Base-by-base conservation (phyloP, 345 rosid genomes). In the Eucalyptus camaldulensis region DNA sequence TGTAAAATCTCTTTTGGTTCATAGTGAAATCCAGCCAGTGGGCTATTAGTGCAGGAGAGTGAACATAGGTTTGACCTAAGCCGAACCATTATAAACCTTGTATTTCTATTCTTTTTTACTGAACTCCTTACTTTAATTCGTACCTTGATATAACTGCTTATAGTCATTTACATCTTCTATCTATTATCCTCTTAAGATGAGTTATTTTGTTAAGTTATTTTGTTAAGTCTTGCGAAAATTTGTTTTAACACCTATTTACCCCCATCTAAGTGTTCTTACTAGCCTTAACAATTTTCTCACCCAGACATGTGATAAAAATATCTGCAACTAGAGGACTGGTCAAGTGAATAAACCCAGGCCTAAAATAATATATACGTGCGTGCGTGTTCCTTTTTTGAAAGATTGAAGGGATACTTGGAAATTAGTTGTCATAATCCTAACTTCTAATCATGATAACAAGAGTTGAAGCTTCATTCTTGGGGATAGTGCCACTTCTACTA, bases 21-120 rank as follows among this genome's bases (percentile, higher is more conserved):
- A 53, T 53, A 53, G 5, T 53, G 58, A 53, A 53, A 53, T 53
- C 25, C 0, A 53, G 2, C 5, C 0, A 53, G 10, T 53, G 1
- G 5, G 2, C 2, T 53, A 1, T 8, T 0, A 19, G 0, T 53
- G 1, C 4, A 5, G 25, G 2, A 53, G 10, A 53, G 10, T 53
- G 5, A 0, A 53, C 25, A 0, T 53, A 3, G 0, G 1, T 0
- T 53, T 53, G 2, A 53, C 1, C 2, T 53, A 53, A 53, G 2
- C 5, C 10, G 24, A 53, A 53, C 10, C 10, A 53, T 0, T 19
- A 53, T 53, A 53, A 53, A 53, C 1, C 5, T 19, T 53, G 1
- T 53, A 1, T 53, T 53, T 53, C 2, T 53, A 53, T 53, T 53
- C 0, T 53, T 5, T 53, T 53, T 53, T 19, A 5, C 10, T 8